These are phyloP conservation scores for Lumnitzera littorea DNA, from an alignment of 345 rosid genomes.

Conservation along the genomic window DNA sequence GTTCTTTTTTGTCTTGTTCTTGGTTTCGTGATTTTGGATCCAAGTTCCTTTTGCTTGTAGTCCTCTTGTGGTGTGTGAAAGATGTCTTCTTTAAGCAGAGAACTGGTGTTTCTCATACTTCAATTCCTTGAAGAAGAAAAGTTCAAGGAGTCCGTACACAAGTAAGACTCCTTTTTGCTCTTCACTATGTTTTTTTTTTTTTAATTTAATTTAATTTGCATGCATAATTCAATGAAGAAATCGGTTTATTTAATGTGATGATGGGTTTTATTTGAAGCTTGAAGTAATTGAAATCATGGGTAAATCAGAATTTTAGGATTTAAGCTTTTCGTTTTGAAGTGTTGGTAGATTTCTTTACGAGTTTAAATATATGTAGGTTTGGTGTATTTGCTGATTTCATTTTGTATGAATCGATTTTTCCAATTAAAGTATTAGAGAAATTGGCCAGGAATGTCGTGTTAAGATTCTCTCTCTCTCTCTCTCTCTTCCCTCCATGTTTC, in stretches of 20 bases:
- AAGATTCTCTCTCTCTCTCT: no score
- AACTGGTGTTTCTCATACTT: slow-evolving; percentile 84
- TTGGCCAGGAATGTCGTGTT: no score
- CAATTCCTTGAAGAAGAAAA: slow-evolving; percentile 95
- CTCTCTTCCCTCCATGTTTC: no score
- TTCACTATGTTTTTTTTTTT: neutral
- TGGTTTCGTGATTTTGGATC: neutral
- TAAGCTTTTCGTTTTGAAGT: no score
- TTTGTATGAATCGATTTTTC: no score
- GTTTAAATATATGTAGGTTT: no score
- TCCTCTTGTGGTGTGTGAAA: slow-evolving; percentile 1
- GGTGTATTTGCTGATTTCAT: no score
- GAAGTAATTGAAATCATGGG: no score
- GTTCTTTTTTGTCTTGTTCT: neutral
- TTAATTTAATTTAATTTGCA: neutral
- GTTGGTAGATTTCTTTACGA: no score
- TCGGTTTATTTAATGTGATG: neutral
- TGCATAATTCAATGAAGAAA: neutral
- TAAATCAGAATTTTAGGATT: no score
- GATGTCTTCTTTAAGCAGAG: slow-evolving; percentile 83
- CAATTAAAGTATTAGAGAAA: no score
- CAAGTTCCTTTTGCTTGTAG: slow-evolving; percentile 3
- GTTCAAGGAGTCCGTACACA: slow-evolving; percentile 81
- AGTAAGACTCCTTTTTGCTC: slow-evolving; percentile 24
- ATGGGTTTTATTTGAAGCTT: neutral